Base-by-base conservation (phyloP, 2,329 filamentous ascomycete species). In the Juglanconis oblonga region DNA sequence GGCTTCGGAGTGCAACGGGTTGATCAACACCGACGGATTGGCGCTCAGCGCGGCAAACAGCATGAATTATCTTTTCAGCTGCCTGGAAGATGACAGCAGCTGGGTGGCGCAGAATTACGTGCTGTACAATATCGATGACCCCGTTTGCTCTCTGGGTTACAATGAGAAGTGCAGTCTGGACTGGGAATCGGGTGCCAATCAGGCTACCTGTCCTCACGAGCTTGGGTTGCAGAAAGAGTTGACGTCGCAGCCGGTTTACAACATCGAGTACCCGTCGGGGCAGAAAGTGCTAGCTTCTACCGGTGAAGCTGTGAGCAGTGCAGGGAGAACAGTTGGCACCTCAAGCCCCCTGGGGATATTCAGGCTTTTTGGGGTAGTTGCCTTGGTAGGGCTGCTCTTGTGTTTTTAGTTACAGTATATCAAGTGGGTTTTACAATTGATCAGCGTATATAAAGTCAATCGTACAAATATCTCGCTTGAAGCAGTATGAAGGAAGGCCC, bases 21-120 rank as follows among this genome's bases (percentile, higher is more conserved):
- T 86, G n/a, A 75, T 85, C 62, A 65, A 77, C 44, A 79, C 79
- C 9, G 66, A 74, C 33, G 71, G 69, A 32, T 64, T 72, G 47
- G 68, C 70, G 14, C 63, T 72, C n/a, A 67, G 76, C 67, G 81
- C 80, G 0, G 68, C 79, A 59, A 83, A 82, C 69, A 79, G 76
- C 73, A 81, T 82, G 75, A 81, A 83, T 67, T 84, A 76, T 57
- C 68, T 83, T n/a, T 71, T 71, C 10, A 76, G 71, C 64, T 83
- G 81, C 62, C 70, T 80, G 40, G 73, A 67, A 42, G 66, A 71
- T 36, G 63, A 71, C 6, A 57, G 61, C 4, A 78, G 73, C 64
- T 84, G 79, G 79, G 78, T 83, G 10, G 78, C 72, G 29, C 59
- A 76, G 4, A 79, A 84, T 68, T 75, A 79, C 66, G 72, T 74